These are phyloP conservation scores for Saccharomyces hybrid DNA, from an alignment of 1,139 yeast genomes.

Conservation along the genomic window DNA sequence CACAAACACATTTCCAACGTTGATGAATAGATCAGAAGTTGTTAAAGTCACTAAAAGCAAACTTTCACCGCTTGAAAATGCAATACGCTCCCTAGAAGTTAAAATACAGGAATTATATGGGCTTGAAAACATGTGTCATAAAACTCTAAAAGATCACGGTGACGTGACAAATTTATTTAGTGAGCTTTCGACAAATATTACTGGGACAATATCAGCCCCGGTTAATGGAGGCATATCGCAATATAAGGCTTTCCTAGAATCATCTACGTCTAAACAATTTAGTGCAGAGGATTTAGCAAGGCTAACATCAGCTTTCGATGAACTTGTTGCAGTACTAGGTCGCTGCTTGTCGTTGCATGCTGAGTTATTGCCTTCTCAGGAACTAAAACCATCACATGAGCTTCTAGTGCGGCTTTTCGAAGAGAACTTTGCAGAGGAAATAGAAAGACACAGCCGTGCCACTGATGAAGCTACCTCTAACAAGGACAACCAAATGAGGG, in stretches of 20 bases:
- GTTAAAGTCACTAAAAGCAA: conserved; percentile 44
- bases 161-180: conserved; percentile 47
- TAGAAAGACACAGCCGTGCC: conserved; percentile 31
- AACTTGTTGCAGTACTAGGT: conserved; percentile 56
- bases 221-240: conserved; percentile 90
- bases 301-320: conserved; percentile 58
- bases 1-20: conserved; percentile 71
- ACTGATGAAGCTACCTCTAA: conserved; percentile 20
- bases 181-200: conserved; percentile 67
- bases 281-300: conserved; percentile 44
- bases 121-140: conserved; percentile 55
- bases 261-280: conserved; percentile 30
- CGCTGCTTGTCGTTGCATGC: conserved; percentile 67
- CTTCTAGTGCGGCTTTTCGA: conserved; percentile 57
- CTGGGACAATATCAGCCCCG: conserved; percentile 89
- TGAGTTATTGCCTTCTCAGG: conserved; percentile 46
- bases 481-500: conserved; percentile 8
- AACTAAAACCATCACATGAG: conserved; percentile 56
- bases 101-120: conserved; percentile 69
- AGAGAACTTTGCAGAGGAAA: conserved; percentile 64
- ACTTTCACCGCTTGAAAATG: conserved; percentile 82
- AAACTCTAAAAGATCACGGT: conserved; percentile 48
- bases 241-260: conserved; percentile 58
- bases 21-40: conserved; percentile 79
- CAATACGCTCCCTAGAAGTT: conserved; percentile 55